Conservation (phyloP, 2,329 filamentous ascomycete species). For the Aspergillus tubingensis region DNA sequence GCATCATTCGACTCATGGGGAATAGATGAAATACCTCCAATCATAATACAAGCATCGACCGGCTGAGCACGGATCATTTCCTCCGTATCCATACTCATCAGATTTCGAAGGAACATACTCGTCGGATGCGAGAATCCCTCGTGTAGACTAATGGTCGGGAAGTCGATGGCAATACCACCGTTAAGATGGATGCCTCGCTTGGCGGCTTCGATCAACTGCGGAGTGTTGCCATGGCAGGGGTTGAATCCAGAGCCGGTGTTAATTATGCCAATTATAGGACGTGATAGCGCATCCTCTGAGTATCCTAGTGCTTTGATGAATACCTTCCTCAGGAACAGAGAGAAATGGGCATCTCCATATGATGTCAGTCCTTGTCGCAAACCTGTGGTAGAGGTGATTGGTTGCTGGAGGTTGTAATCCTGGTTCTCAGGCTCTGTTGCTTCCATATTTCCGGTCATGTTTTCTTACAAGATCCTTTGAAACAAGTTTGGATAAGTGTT, state of each 20-base stretch:
- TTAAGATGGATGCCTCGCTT: slow-evolving; percentile 67
- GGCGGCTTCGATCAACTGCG: slow-evolving; percentile 69
- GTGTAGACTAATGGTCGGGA: slow-evolving; percentile 71
- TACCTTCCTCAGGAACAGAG: slow-evolving; percentile 71
- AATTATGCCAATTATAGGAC: slow-evolving; percentile 71
- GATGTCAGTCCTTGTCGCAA: slow-evolving; percentile 65
- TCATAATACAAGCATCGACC: slow-evolving; percentile 66
- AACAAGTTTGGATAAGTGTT: too few species aligned
- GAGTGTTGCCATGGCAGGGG: slow-evolving; percentile 71
- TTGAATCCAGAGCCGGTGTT: slow-evolving; percentile 74
- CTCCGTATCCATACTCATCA: slow-evolving; percentile 79
- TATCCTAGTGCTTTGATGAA: slow-evolving; percentile 78
- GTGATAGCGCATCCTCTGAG: slow-evolving; percentile 67
- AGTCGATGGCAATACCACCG: slow-evolving; percentile 69
- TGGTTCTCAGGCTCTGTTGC: too few species aligned
- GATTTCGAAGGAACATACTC: slow-evolving; percentile 71
- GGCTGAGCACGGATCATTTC: slow-evolving; percentile 75
- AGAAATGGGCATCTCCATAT: slow-evolving; percentile 74
- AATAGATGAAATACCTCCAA: slow-evolving; percentile 55
- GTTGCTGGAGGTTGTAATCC: slow-evolving; percentile 38
- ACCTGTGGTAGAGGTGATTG: slow-evolving; percentile 55
- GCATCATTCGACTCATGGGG: fast-evolving
- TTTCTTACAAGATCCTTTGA: too few species aligned
- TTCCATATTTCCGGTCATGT: too few species aligned
- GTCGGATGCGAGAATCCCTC: slow-evolving; percentile 70